Percentiles rank a stretch among this genome's conserved stretches.
These are phyloP conservation scores for Aquilaria malaccensis DNA, from an alignment of 345 rosid species.

Conservation along the genomic window DNA sequence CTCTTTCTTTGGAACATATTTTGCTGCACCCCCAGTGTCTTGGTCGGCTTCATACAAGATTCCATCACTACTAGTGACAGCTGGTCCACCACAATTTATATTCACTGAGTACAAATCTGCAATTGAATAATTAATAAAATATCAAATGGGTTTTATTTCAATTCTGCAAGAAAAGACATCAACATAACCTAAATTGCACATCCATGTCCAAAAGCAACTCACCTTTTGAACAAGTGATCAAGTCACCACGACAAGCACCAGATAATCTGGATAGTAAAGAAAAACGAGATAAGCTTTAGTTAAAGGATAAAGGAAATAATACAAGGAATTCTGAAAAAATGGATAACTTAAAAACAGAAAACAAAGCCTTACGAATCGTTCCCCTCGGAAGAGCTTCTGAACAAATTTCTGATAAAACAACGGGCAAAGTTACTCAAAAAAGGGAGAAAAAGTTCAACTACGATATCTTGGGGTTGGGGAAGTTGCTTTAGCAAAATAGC, in stretches of 20 bases:
- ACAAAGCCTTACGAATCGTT: slow-evolving; percentile 11
- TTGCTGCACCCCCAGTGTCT: slow-evolving; percentile 29
- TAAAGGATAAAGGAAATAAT: not conserved
- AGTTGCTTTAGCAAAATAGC: too few species aligned
- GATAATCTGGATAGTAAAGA: slow-evolving; percentile 6
- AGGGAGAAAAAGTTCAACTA: not conserved
- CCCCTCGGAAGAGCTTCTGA: slow-evolving; percentile 8
- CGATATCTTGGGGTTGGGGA: not conserved
- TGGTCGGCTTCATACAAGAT: slow-evolving; percentile 32
- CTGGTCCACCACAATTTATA: slow-evolving; percentile 49
- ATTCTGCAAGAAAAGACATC: too few species aligned
- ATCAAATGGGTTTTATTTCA: not conserved
- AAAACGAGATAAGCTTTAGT: not conserved
- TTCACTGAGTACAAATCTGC: slow-evolving; percentile 25
- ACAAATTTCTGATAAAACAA: slow-evolving; percentile 26
- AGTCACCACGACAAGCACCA: slow-evolving; percentile 5
- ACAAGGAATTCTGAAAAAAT: too few species aligned
- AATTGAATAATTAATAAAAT: not conserved
- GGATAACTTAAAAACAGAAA: not conserved
- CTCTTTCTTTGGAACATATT: slow-evolving; percentile 11
- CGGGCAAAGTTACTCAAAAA: slow-evolving; percentile 2
- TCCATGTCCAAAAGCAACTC: not conserved
- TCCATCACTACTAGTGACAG: slow-evolving; percentile 7
- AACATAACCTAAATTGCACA: too few species aligned
- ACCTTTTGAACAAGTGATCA: slow-evolving; percentile 16